A percentile compares a stretch with the other conserved stretches of the same genome.
Evolutionary conservation across 139 green algal genomes (phyloP).

Genomic region (Klebsormidium nitens): DNA sequence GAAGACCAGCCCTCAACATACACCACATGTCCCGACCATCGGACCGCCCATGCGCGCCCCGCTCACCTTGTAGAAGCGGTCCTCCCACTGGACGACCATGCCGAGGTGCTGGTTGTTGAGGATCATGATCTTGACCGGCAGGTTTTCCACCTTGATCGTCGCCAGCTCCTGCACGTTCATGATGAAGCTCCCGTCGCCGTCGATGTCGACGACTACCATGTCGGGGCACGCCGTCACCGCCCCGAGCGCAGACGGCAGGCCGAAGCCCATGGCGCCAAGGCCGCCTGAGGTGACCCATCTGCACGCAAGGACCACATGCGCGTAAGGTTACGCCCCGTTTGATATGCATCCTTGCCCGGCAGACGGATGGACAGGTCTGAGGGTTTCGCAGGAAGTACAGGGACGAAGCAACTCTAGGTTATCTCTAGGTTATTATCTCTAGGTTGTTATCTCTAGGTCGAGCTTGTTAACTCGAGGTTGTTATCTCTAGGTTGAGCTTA

Average conservation of each 20-base stretch:
- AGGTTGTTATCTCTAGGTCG: too few relatives aligned
- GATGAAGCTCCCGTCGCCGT: slow-evolving; percentile 95
- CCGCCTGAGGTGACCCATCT: slow-evolving; percentile 80
- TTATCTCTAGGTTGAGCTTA: too few relatives aligned
- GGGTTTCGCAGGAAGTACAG: too few relatives aligned
- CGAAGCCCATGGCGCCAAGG: slow-evolving; percentile 97
- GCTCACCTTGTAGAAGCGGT: slow-evolving; percentile 94
- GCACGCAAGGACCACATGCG: slow-evolving; percentile 59
- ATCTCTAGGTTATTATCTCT: too few relatives aligned
- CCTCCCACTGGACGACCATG: slow-evolving; percentile 99
- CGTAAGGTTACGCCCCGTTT: too few relatives aligned
- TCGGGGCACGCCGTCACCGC: slow-evolving; percentile 82
- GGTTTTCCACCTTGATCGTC: slow-evolving; percentile 82
- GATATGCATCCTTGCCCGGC: too few relatives aligned
- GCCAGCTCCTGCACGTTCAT: slow-evolving; percentile 96
- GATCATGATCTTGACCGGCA: slow-evolving; percentile 94
- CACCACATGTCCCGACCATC: too few relatives aligned
- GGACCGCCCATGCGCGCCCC: neutral
- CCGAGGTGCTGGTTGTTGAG: slow-evolving; percentile 99
- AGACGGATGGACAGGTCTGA: too few relatives aligned
- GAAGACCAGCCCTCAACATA: too few relatives aligned
- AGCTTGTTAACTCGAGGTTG: too few relatives aligned
- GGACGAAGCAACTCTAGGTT: too few relatives aligned
- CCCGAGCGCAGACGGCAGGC: slow-evolving; percentile 88
- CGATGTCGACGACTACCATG: slow-evolving; percentile 90